phyloP scores from a whole-genome alignment of 1,284 basidiomycete species.

The Cutaneotrichosporon cyanovorans region DNA sequence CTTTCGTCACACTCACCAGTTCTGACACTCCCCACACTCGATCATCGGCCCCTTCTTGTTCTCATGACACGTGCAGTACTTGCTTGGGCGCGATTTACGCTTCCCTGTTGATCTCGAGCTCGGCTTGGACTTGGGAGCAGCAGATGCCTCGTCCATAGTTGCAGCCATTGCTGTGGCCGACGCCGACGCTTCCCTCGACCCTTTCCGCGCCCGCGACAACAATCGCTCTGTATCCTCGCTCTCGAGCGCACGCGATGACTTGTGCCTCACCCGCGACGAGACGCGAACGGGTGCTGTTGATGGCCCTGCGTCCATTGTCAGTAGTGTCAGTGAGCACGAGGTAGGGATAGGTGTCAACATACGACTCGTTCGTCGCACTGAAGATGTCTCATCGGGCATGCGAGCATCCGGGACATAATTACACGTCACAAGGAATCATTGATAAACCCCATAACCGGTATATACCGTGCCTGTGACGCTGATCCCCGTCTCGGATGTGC shows the following conservation, averaged over 20 bases:
- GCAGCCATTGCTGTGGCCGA: background rate
- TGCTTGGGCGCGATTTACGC: constrained; percentile 10
- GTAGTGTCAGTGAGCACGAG: no score
- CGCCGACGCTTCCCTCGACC: background rate
- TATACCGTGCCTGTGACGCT: no score
- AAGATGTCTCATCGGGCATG: no score
- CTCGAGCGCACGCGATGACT: constrained; percentile 27
- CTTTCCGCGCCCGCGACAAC: constrained; percentile 5
- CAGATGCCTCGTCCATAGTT: background rate
- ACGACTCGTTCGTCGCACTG: no score
- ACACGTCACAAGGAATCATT: no score
- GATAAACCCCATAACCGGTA: no score
- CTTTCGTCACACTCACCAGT: constrained; percentile 29
- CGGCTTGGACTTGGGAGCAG: background rate
- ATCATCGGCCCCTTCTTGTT: constrained; percentile 36
- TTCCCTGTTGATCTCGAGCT: background rate
- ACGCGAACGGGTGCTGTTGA: constrained; percentile 13
- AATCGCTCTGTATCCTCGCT: constrained; percentile 25
- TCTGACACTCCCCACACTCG: constrained; percentile 37
- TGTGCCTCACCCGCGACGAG: constrained; percentile 20
- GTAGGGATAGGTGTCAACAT: no score
- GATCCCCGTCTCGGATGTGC: no score
- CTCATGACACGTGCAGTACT: constrained; percentile 34
- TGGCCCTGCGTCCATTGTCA: background rate
- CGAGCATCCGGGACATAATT: no score